Evolutionary conservation across 495 filamentous ascomycete species (phyloP).

Genomic region (Hypomontagnella submonticulosa): DNA sequence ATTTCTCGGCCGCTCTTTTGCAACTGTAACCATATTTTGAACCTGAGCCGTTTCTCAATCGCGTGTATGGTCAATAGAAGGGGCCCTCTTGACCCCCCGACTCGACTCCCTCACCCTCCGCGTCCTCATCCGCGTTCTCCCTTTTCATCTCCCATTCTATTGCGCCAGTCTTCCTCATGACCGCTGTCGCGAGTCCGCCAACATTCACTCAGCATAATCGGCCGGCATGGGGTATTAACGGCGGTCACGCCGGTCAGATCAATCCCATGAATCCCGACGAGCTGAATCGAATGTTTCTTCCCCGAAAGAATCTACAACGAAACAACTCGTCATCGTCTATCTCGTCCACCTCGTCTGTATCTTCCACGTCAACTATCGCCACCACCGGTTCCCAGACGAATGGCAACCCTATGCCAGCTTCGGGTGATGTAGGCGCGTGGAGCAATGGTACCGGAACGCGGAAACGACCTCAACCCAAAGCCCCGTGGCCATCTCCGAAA

Average conservation of each 20-base stretch:
- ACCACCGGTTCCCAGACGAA: constrained; percentile 52
- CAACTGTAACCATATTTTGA: constrained; percentile 18
- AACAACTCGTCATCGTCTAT: constrained; percentile 89
- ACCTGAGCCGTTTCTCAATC: constrained; percentile 25
- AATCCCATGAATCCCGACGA: constrained; percentile 89
- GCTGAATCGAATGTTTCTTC: constrained; percentile 86
- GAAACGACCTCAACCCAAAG: constrained; percentile 72
- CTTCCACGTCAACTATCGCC: constrained; percentile 68
- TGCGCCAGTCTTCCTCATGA: constrained; percentile 70
- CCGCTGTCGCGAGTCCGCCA: constrained; percentile 93
- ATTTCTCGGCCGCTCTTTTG: constrained; percentile 21
- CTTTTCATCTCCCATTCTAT: constrained; percentile 45
- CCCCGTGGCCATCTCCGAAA: constrained; percentile 73
- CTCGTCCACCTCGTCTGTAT: constrained; percentile 72
- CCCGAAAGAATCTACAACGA: constrained; percentile 84
- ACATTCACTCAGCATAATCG: constrained; percentile 78
- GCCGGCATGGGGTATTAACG: constrained; percentile 77
- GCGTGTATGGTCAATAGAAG: constrained; percentile 41
- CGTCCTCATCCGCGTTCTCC: constrained; percentile 55
- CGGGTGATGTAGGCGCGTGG: constrained; percentile 59
- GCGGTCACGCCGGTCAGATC: constrained; percentile 72
- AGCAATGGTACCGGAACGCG: constrained; percentile 62
- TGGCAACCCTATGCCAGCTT: constrained; percentile 55
- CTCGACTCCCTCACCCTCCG: constrained; percentile 40
- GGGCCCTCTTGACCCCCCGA: constrained; percentile 31